Evolutionary conservation across 176 grass and related monocot species (phyloP).

Genomic region (Metroxylon sagu): DNA sequence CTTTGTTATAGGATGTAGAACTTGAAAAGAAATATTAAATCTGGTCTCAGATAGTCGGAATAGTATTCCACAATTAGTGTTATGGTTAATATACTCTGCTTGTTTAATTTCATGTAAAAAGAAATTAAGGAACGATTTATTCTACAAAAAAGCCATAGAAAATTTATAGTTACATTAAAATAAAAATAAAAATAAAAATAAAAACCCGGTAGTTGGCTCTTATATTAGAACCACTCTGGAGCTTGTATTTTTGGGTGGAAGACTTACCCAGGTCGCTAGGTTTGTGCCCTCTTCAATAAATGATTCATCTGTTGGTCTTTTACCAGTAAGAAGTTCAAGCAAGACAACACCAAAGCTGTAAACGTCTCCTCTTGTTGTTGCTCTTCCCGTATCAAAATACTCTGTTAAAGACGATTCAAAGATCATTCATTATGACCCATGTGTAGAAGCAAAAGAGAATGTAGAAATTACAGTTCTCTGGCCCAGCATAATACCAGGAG

Average conservation of each 20-base stretch:
- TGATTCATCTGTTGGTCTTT: conserved; percentile 68
- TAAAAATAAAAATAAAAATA: too few relatives aligned
- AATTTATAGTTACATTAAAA: too few relatives aligned
- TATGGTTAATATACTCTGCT: too few relatives aligned
- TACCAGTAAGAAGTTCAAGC: conserved; percentile 74
- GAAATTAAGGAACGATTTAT: too few relatives aligned
- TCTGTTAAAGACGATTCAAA: conserved; percentile 30
- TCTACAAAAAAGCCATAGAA: too few relatives aligned
- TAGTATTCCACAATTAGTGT: too few relatives aligned
- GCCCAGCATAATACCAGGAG: conserved; percentile 32
- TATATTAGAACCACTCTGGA: not conserved
- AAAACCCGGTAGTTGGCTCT: not conserved
- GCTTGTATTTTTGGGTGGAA: not conserved
- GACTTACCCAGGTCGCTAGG: conserved; percentile 63
- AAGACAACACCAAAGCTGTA: conserved; percentile 86
- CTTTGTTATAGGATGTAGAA: too few relatives aligned
- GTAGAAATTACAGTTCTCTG: not conserved
- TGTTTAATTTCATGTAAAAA: too few relatives aligned
- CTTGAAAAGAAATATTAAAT: too few relatives aligned
- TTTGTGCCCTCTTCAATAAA: conserved; percentile 69
- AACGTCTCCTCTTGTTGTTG: conserved; percentile 70
- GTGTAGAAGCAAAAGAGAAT: not conserved
- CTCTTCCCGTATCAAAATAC: conserved; percentile 74
- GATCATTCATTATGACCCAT: too few relatives aligned
- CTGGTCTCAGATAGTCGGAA: too few relatives aligned